phyloP scores from a whole-genome alignment of 2,329 filamentous ascomycete species.

The Thielaviopsis musarum region DNA sequence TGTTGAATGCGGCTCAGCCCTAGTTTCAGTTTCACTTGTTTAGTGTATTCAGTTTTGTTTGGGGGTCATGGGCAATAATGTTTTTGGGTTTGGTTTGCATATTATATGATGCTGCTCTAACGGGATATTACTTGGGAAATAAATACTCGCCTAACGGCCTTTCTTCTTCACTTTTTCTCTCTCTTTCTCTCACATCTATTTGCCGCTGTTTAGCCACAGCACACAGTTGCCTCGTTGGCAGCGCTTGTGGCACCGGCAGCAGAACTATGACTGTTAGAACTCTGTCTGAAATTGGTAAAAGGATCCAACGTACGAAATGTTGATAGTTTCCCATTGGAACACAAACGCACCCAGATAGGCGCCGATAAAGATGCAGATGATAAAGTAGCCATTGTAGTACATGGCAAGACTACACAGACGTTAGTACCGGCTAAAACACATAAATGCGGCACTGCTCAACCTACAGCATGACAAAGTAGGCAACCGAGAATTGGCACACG shows the following conservation, averaged over 20 bases:
- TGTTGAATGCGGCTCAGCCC: neutral
- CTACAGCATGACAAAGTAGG: slow-evolving; percentile 62
- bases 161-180: neutral
- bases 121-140: neutral
- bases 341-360: slow-evolving; percentile 55
- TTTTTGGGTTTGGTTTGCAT: neutral
- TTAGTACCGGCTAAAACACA: neutral
- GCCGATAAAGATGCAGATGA: slow-evolving; percentile 67
- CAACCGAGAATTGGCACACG: slow-evolving; percentile 53
- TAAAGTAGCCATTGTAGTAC: slow-evolving; percentile 56
- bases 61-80: neutral
- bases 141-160: too few species aligned
- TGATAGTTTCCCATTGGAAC: slow-evolving; percentile 51
- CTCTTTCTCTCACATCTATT: neutral
- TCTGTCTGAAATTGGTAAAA: neutral
- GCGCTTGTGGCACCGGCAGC: slow-evolving; percentile 18
- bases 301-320: slow-evolving; percentile 16
- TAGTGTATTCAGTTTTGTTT: neutral
- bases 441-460: slow-evolving; percentile 6
- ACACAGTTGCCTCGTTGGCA: slow-evolving; percentile 23
- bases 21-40: neutral
- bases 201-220: slow-evolving; percentile 21
- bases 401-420: slow-evolving; percentile 26
- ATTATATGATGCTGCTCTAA: neutral
- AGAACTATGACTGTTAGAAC: neutral